Percentiles rank a stretch among this genome's conserved stretches.
Evolutionary conservation across 192 early-diverging fungal genomes (phyloP).

Genomic region (Geranomyces michiganensis): DNA sequence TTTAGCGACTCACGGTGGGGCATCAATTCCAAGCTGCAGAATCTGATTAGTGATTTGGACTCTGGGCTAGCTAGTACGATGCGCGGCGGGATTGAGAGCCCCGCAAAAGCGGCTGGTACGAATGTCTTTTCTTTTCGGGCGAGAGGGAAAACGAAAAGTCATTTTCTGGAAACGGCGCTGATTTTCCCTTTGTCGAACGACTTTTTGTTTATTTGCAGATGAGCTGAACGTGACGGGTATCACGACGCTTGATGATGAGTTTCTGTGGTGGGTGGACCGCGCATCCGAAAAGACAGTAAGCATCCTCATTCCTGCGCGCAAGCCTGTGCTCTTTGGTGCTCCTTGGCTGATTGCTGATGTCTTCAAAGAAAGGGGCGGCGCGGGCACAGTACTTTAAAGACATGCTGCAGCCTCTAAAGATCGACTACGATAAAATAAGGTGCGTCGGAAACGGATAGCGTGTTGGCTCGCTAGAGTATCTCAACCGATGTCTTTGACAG

Average conservation of each 20-base stretch:
- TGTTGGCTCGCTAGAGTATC: not conserved
- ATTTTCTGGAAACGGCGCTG: too few species aligned
- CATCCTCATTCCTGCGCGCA: too few species aligned
- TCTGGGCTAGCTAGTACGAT: constrained; percentile 21
- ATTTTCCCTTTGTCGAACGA: too few species aligned
- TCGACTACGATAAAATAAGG: constrained; percentile 32
- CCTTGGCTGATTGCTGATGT: not conserved
- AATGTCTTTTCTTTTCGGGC: too few species aligned
- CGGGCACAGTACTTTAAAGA: constrained; percentile 32
- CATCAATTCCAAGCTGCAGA: constrained; percentile 33
- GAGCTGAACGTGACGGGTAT: constrained; percentile 29
- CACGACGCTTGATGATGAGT: constrained; percentile 37
- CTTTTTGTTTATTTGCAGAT: constrained; percentile 15
- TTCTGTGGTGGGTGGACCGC: constrained; percentile 33
- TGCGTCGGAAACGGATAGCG: not conserved
- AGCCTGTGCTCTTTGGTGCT: too few species aligned
- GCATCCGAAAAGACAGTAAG: not conserved
- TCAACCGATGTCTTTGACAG: not conserved
- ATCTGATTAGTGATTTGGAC: constrained; percentile 45
- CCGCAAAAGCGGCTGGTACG: not conserved
- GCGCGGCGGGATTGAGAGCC: constrained; percentile 2
- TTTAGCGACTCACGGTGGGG: constrained; percentile 28
- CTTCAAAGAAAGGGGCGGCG: constrained; percentile 5
- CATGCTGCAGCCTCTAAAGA: constrained; percentile 32
- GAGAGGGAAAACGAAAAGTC: too few species aligned